These are phyloP conservation scores for Sphaerosporella brunnea DNA, from an alignment of 495 filamentous ascomycete genomes.

Conservation along the genomic window DNA sequence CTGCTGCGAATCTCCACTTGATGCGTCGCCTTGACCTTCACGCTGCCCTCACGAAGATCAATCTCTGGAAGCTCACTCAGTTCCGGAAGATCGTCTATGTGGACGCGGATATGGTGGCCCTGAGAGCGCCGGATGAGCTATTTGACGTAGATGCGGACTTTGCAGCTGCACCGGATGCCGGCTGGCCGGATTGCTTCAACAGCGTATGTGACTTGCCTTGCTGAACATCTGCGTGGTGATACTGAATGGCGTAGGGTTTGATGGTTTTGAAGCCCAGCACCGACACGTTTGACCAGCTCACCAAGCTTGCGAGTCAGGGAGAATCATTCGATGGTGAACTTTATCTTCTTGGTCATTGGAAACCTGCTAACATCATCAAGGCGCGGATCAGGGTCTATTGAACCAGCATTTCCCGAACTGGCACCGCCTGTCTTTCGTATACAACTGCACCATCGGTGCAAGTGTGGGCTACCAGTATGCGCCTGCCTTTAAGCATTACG, in stretches of 20 bases:
- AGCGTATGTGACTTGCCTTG: slow-evolving; percentile 29
- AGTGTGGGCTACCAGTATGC: slow-evolving; percentile 50
- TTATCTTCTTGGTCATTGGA: not conserved
- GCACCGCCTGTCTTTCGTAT: slow-evolving; percentile 81
- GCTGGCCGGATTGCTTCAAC: slow-evolving; percentile 98
- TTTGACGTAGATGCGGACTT: slow-evolving; percentile 61
- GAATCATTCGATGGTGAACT: slow-evolving; percentile 73
- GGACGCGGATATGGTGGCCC: slow-evolving; percentile 74
- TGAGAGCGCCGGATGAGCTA: slow-evolving; percentile 82
- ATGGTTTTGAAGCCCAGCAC: slow-evolving; percentile 79
- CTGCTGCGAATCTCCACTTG: slow-evolving; percentile 66
- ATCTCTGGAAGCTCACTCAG: slow-evolving; percentile 79
- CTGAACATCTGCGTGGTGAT: slow-evolving; percentile 3
- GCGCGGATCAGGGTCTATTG: slow-evolving; percentile 80
- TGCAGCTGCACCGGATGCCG: slow-evolving; percentile 57
- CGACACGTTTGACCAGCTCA: slow-evolving; percentile 70
- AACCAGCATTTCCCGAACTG: slow-evolving; percentile 86
- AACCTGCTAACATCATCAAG: slow-evolving; percentile 7
- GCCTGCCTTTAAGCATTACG: slow-evolving; percentile 84
- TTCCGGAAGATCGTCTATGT: slow-evolving; percentile 83
- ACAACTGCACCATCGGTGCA: slow-evolving; percentile 88
- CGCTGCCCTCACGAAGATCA: slow-evolving; percentile 89
- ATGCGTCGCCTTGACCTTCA: slow-evolving; percentile 84
- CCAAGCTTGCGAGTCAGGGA: slow-evolving; percentile 62
- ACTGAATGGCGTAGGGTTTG: slow-evolving; percentile 37